Percentiles rank a stretch among this genome's conserved stretches.
phyloP scores from a whole-genome alignment of 202 grass and related monocot species.

The Carex arenaria region DNA sequence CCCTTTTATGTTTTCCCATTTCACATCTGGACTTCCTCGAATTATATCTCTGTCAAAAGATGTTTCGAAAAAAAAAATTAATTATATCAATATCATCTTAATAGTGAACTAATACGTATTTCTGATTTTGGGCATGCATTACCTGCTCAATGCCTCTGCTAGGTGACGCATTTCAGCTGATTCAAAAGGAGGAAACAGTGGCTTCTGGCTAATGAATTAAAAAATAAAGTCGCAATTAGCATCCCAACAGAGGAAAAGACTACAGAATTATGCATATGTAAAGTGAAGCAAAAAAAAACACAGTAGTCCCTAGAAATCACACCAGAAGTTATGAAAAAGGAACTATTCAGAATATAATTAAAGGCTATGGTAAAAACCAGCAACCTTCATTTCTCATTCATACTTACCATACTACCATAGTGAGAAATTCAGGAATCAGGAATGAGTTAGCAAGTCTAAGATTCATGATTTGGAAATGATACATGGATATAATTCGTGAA shows the following conservation, averaged over 20 bases:
- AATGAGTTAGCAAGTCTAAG: neutral
- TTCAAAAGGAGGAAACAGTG: constrained; percentile 80
- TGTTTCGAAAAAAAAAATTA: neutral
- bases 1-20: constrained; percentile 98
- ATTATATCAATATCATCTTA: neutral
- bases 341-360: neutral
- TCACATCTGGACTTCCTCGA: constrained; percentile 88
- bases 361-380: constrained; percentile 1
- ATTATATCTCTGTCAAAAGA: constrained; percentile 66
- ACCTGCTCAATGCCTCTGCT: constrained; percentile 79
- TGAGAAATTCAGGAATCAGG: neutral
- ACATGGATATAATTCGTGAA: neutral
- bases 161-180: constrained; percentile 83
- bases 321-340: neutral
- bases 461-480: neutral
- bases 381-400: neutral
- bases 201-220: constrained; percentile 54
- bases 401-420: neutral
- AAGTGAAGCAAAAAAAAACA: neutral
- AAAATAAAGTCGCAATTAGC: neutral
- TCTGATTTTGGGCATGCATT: constrained; percentile 17
- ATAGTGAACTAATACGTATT: neutral
- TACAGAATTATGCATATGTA: constrained; percentile 14
- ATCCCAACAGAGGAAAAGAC: neutral
- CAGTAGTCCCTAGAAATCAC: neutral